A percentile compares a stretch with the other conserved stretches of the same genome.
Evolutionary conservation across 2,329 filamentous ascomycete genomes (phyloP).

Genomic region (Eurotiales sp.): DNA sequence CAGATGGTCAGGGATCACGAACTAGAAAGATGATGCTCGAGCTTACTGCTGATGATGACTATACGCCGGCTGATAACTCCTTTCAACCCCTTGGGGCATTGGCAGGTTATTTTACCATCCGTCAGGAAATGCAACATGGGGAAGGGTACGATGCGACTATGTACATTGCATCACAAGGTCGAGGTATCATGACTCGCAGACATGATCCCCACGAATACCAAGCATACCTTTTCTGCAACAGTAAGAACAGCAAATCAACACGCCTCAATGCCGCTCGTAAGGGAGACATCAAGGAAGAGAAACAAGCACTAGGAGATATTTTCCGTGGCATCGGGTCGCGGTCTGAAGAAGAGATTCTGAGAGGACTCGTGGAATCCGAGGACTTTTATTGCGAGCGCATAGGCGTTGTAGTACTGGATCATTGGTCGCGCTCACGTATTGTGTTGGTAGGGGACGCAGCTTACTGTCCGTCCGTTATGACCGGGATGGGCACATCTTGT

Average conservation of each 20-base stretch:
- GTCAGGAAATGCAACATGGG: slow-evolving; percentile 19
- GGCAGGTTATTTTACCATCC: slow-evolving; percentile 37
- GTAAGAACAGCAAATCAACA: slow-evolving; percentile 20
- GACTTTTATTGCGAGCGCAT: slow-evolving; percentile 49
- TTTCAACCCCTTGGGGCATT: slow-evolving; percentile 25
- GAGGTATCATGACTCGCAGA: slow-evolving; percentile 41
- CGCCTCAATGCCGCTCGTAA: slow-evolving; percentile 24
- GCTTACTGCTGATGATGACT: slow-evolving; percentile 15
- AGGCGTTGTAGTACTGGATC: slow-evolving; percentile 42
- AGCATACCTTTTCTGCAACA: slow-evolving; percentile 35
- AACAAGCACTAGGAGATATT: slow-evolving; percentile 36
- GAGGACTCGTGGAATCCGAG: slow-evolving; percentile 21
- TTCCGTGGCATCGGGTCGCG: slow-evolving; percentile 48
- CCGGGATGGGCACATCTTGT: slow-evolving; percentile 51
- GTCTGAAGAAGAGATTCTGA: slow-evolving; percentile 43
- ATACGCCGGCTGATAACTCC: not conserved
- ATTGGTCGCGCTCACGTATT: slow-evolving; percentile 47
- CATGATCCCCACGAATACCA: slow-evolving; percentile 36
- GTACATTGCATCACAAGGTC: slow-evolving; percentile 34
- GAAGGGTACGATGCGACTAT: slow-evolving; percentile 36
- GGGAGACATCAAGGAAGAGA: slow-evolving; percentile 37
- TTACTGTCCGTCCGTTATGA: slow-evolving; percentile 47
- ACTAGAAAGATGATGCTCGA: slow-evolving; percentile 21
- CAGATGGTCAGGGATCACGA: slow-evolving; percentile 26
- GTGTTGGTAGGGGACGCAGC: slow-evolving; percentile 55